Evolutionary conservation across 306 rosid species (phyloP).

Genomic region (Cicer arietinum): DNA sequence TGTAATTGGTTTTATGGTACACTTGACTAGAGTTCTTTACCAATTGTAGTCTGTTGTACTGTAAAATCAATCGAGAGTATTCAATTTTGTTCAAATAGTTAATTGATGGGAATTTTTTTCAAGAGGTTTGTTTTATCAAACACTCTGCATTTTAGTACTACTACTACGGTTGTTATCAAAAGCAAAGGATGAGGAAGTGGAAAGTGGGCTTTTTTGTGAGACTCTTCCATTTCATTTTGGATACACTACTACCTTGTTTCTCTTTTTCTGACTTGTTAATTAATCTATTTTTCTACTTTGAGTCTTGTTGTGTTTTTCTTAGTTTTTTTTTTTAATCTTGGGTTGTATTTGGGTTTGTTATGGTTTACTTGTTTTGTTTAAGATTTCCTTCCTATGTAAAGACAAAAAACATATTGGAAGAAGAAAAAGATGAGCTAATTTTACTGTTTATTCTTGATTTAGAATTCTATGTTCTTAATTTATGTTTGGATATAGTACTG

Average conservation of each 20-base stretch:
- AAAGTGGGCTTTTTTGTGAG: constrained; percentile 32
- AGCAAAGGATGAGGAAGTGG: constrained; percentile 23
- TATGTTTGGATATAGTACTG: background rate
- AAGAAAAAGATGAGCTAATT: constrained; percentile 29
- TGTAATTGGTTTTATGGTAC: background rate
- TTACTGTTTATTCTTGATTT: constrained; percentile 13
- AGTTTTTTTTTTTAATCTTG: background rate
- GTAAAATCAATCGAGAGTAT: background rate
- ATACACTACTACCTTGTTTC: constrained; percentile 4
- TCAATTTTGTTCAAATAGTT: background rate
- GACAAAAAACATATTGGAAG: constrained; percentile 35
- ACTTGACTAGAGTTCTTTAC: background rate
- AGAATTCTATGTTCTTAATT: background rate
- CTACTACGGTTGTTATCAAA: constrained; percentile 1
- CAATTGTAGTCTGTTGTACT: background rate
- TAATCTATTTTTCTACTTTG: constrained; percentile 10
- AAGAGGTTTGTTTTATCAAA: background rate
- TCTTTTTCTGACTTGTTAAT: constrained; percentile 43
- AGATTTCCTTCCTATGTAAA: constrained; percentile 44
- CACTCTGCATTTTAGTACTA: constrained; percentile 1
- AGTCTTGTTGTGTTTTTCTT: background rate
- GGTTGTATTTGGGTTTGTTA: constrained; percentile 42
- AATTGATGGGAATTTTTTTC: background rate
- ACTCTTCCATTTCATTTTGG: constrained; percentile 46
- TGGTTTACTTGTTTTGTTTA: constrained; percentile 41